Evolutionary conservation across 1,284 basidiomycete species (phyloP).

Genomic region (Papiliotrema fonsecae): DNA sequence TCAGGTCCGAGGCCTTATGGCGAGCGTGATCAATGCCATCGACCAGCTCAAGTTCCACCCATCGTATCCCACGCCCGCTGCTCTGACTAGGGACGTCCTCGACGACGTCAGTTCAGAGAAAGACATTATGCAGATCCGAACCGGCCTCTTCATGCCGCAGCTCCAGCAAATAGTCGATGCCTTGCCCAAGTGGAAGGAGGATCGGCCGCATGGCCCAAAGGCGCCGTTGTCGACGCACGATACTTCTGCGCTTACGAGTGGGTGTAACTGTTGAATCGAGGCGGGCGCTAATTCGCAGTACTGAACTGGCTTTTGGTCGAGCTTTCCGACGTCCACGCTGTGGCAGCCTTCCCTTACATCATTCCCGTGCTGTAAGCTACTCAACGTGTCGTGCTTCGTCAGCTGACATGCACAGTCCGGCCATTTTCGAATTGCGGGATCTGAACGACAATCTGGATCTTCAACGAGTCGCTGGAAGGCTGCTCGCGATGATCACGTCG

Average conservation of each 20-base stretch:
- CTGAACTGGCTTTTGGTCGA: slow-evolving; percentile 72
- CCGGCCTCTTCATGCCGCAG: slow-evolving; percentile 57
- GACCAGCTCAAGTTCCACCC: slow-evolving; percentile 68
- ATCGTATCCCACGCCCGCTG: slow-evolving; percentile 61
- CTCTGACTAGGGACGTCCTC: slow-evolving; percentile 62
- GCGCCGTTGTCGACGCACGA: slow-evolving; percentile 83
- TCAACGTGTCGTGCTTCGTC: no score
- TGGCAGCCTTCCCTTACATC: slow-evolving; percentile 68
- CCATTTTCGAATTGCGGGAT: slow-evolving; percentile 48
- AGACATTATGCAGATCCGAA: slow-evolving; percentile 70
- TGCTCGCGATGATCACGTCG: slow-evolving; percentile 49
- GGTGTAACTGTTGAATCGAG: slow-evolving; percentile 7
- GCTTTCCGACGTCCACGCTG: slow-evolving; percentile 68
- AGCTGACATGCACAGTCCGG: slow-evolving; percentile 29
- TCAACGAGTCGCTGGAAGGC: slow-evolving; percentile 43
- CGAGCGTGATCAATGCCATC: slow-evolving; percentile 62
- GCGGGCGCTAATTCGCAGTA: slow-evolving; percentile 45
- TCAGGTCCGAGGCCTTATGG: slow-evolving; percentile 67
- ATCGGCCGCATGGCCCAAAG: slow-evolving; percentile 76
- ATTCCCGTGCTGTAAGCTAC: slow-evolving; percentile 65
- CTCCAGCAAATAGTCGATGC: slow-evolving; percentile 56
- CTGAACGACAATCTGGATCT: slow-evolving; percentile 49
- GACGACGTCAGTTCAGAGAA: slow-evolving; percentile 52
- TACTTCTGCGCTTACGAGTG: slow-evolving; percentile 62
- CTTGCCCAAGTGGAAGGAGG: slow-evolving; percentile 63